These are phyloP conservation scores for Wallacemonas sp. DNA, from an alignment of 208 protist genomes.

Conservation along the genomic window DNA sequence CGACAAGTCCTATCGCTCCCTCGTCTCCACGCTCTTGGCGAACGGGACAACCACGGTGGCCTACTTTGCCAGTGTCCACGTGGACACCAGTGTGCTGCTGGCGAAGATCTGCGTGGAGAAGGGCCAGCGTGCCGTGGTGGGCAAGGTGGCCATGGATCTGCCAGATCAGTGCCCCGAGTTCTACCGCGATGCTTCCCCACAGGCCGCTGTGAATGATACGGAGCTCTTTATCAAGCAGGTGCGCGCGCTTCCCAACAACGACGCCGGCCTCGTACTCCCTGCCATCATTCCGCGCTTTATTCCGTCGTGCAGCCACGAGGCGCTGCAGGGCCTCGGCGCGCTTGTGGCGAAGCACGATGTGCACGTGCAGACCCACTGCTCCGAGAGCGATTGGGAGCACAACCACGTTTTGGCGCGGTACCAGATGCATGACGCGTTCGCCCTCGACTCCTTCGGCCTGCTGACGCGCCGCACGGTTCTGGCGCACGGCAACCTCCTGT, in stretches of 20 bases:
- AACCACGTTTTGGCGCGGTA: conserved; percentile 85
- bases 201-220: conserved; percentile 60
- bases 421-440: conserved; percentile 83
- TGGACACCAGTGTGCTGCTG: conserved; percentile 74
- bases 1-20: conserved; percentile 60
- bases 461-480: conserved; percentile 82
- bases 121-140: conserved; percentile 90
- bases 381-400: conserved; percentile 90
- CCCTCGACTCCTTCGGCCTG: conserved; percentile 84
- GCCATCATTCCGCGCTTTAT: conserved; percentile 95
- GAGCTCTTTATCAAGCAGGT: conserved; percentile 71
- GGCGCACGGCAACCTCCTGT: conserved; percentile 87
- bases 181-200: conserved; percentile 85
- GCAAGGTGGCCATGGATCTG: conserved; percentile 92
- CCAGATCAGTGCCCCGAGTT: conserved; percentile 78
- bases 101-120: conserved; percentile 74
- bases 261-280: conserved; percentile 63
- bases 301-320: conserved; percentile 84
- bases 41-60: conserved; percentile 92
- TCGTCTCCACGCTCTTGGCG: conserved; percentile 72
- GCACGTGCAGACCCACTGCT: conserved; percentile 81
- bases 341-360: conserved; percentile 74
- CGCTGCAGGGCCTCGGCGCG: conserved; percentile 79
- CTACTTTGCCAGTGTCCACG: conserved; percentile 93
- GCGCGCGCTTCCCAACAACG: conserved; percentile 47